Percentiles rank a stretch among this genome's conserved stretches.
These are phyloP conservation scores for Aspergillus floridensis DNA, from an alignment of 2,329 filamentous ascomycete genomes.

Conservation along the genomic window DNA sequence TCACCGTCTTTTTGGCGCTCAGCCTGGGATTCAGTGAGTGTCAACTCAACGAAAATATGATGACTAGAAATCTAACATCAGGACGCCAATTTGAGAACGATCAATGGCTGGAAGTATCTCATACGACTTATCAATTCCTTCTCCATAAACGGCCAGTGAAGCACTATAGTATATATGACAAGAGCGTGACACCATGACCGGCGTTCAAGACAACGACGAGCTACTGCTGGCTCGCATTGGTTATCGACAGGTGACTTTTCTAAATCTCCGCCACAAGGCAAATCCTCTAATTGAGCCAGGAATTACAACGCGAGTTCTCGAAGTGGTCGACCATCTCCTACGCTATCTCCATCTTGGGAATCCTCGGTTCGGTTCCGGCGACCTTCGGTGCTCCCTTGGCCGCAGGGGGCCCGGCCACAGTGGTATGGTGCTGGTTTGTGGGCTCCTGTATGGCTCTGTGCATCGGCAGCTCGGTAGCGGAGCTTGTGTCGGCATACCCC, in stretches of 20 bases:
- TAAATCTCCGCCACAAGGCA: too few species aligned
- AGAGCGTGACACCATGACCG: slow-evolving; percentile 30
- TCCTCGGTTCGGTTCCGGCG: slow-evolving; percentile 64
- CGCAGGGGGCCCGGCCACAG: slow-evolving; percentile 61
- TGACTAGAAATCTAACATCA: background rate
- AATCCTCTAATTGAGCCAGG: slow-evolving; percentile 39
- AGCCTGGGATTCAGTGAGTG: background rate
- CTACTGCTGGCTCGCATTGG: slow-evolving; percentile 60
- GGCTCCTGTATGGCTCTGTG: slow-evolving; percentile 64
- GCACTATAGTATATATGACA: background rate
- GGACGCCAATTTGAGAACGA: background rate
- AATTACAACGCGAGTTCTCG: slow-evolving; percentile 61
- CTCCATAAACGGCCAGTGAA: background rate
- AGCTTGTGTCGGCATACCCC: slow-evolving; percentile 64
- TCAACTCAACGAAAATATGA: background rate
- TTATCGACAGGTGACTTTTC: slow-evolving; percentile 56
- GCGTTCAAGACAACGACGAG: slow-evolving; percentile 58
- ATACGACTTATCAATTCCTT: background rate
- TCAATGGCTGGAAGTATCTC: background rate
- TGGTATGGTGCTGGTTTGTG: slow-evolving; percentile 65
- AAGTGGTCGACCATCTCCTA: slow-evolving; percentile 67
- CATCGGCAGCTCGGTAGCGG: slow-evolving; percentile 64
- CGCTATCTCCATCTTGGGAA: slow-evolving; percentile 63
- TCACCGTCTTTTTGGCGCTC: slow-evolving; percentile 15
- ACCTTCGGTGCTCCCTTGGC: slow-evolving; percentile 59